Base-by-base conservation (phyloP, 306 rosid species). In the Cucurbita ficifolia region DNA sequence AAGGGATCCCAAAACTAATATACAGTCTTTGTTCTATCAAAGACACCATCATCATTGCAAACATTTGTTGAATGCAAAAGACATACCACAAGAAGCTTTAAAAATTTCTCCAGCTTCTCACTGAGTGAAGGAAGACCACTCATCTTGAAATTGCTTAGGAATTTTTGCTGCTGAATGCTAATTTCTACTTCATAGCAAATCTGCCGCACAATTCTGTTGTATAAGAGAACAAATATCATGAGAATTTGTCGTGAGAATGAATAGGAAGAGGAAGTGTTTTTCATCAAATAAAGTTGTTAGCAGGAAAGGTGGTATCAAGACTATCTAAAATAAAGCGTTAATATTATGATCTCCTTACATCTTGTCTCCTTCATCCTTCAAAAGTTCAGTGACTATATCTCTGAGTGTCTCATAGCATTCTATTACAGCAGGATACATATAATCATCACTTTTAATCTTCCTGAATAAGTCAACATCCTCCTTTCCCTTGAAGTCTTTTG, bases 391-490 rank as follows among this genome's bases (percentile, higher is more conserved):
- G 40, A 89, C 83, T 75, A 95, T 84, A 40, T 85, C 91, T 82
- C 49, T 82, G 72, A 95, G 89, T 70, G 96, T 85, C 87, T 95
- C 83, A 50, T 95, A 95, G 88, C 97, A 95, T 78, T 95, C 99
- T 33, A 84, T 84, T 42, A 95, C 97, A 42, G 97, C 99, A 16
- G 95, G 84, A 76, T 70, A 82, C 99, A 91, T 95, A 77, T 91
- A 95, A 19, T 77, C 86, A 73, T 91, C 96, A 76, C 9, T 78
- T 80, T 21, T 82, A 52, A 95, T 89, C 96, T 88, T 91, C 80
- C 60, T 82, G 75, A 94, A 85, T 51, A 94, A 87, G 5, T 88
- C 99, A 42, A 72, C 84, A 81, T 93, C 98, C 0, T 85, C 83
- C 60, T 84, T 85, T 79, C 89, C 92, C 74, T 87, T 89, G 73